Percentiles rank a stretch among this genome's conserved stretches.
Conservation (phyloP, 2,329 filamentous ascomycete species). For the Talaromyces marneffei region DNA sequence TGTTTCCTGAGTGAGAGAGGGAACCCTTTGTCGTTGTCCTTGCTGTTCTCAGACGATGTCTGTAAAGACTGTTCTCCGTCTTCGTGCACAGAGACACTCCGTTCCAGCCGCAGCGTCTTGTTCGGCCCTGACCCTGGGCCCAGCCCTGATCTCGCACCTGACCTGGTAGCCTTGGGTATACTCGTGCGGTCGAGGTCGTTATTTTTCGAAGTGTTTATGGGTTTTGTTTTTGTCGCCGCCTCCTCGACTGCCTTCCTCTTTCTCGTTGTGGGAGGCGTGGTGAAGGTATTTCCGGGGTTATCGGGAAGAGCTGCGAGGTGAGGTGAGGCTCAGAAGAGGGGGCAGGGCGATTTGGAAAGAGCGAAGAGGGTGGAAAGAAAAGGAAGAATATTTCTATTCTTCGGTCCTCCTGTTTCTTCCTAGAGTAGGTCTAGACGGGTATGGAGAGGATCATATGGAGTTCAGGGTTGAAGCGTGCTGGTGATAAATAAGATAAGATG, state of each 20-base stretch:
- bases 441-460: neutral
- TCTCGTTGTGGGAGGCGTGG: constrained; percentile 49
- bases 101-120: constrained; percentile 21
- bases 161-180: neutral
- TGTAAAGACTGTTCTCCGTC: neutral
- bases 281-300: constrained; percentile 28
- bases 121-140: constrained; percentile 24
- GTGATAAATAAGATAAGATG: neutral
- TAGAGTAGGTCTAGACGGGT: neutral
- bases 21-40: neutral
- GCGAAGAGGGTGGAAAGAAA: neutral
- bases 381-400: neutral
- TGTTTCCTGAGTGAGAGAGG: constrained; percentile 19
- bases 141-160: constrained; percentile 17
- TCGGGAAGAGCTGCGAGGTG: neutral
- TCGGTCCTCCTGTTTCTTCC: neutral
- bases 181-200: constrained; percentile 22
- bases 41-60: neutral
- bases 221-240: constrained; percentile 21
- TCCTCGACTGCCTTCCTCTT: constrained; percentile 51
- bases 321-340: neutral
- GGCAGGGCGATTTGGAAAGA: neutral
- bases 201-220: constrained; percentile 7
- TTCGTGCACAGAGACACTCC: constrained; percentile 15
- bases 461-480: neutral